phyloP scores from a whole-genome alignment of 75 land plant genomes.

The Pseudotsuga menziesii region DNA sequence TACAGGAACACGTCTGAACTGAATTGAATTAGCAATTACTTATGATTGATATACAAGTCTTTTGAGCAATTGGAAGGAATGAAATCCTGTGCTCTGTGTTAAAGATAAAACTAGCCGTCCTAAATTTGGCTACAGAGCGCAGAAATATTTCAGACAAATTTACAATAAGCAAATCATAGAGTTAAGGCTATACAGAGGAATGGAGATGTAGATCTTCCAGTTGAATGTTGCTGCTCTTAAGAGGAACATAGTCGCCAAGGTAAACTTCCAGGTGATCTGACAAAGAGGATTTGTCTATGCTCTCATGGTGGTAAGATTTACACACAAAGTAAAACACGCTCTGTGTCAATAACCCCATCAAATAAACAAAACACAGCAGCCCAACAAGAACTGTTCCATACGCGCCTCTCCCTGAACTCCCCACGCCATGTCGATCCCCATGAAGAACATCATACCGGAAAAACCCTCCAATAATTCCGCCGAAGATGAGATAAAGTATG shows the following conservation, averaged over 20 bases:
- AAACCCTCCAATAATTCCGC: not conserved
- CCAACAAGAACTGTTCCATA: constrained; percentile 12
- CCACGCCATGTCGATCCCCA: constrained; percentile 1
- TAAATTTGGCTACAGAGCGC: too few species aligned
- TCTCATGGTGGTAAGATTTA: constrained; percentile 78
- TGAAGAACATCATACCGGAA: not conserved
- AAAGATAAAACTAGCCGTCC: too few species aligned
- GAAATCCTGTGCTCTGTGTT: too few species aligned
- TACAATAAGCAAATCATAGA: too few species aligned
- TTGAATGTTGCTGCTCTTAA: constrained; percentile 43
- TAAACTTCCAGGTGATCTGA: constrained; percentile 81
- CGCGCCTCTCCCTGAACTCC: constrained; percentile 16
- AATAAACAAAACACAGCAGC: constrained; percentile 16
- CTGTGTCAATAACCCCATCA: constrained; percentile 56
- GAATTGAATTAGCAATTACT: too few species aligned
- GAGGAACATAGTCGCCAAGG: constrained; percentile 70
- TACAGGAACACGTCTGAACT: too few species aligned
- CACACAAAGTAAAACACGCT: constrained; percentile 80
- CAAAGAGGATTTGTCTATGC: constrained; percentile 56
- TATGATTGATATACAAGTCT: too few species aligned
- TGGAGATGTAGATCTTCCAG: constrained; percentile 24
- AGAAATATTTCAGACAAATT: too few species aligned
- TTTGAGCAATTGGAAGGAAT: too few species aligned
- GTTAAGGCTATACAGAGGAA: too few species aligned
- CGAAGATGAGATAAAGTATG: constrained; percentile 15